phyloP scores from a whole-genome alignment of 768 basidiomycete genomes.

The Collybia nuda region DNA sequence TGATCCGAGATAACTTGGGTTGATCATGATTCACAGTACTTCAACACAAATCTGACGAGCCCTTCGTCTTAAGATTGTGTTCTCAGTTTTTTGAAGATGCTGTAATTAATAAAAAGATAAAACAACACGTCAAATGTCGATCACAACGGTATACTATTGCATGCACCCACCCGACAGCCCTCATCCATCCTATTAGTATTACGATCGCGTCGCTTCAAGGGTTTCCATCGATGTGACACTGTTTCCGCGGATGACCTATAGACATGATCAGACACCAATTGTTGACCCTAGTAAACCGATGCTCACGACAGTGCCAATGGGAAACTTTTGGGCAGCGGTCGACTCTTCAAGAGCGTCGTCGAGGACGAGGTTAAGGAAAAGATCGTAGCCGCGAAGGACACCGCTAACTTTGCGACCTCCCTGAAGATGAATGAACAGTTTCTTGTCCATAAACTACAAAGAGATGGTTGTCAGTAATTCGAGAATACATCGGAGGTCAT shows the following conservation, averaged over 20 bases:
- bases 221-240: constrained; percentile 96
- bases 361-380: constrained; percentile 97
- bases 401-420: constrained; percentile 96
- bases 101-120: neutral
- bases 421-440: constrained; percentile 90
- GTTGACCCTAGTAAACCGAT: neutral
- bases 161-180: constrained; percentile 8
- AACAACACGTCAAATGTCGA: constrained; percentile 6
- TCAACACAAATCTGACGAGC: too few relatives aligned
- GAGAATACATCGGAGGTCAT: neutral
- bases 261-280: constrained; percentile 5
- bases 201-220: constrained; percentile 56
- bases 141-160: constrained; percentile 5
- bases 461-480: too few relatives aligned
- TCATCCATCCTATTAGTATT: neutral
- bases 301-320: constrained; percentile 90
- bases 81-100: too few relatives aligned
- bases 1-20: too few relatives aligned
- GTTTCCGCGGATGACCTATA: constrained; percentile 93
- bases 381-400: constrained; percentile 92
- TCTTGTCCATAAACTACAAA: constrained; percentile 96
- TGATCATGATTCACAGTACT: too few relatives aligned
- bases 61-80: too few relatives aligned
- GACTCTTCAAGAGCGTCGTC: constrained; percentile 95
- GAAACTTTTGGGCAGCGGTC: constrained; percentile 84